A percentile compares a stretch with the other conserved stretches of the same genome.
These are phyloP conservation scores for Aureobasidium leucospermi DNA, from an alignment of 2,329 filamentous ascomycete genomes.

Conservation along the genomic window DNA sequence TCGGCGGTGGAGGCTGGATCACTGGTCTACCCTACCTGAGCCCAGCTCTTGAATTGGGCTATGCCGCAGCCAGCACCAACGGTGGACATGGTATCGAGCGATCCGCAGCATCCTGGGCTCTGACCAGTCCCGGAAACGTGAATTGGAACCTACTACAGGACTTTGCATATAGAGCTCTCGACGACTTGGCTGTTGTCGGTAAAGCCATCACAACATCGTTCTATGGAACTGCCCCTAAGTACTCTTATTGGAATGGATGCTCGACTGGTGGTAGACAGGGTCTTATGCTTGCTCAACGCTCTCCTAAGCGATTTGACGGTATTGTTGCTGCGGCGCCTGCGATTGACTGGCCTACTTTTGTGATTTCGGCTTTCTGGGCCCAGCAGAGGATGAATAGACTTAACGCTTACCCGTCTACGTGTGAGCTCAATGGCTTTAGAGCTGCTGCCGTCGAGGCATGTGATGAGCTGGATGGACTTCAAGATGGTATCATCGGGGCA, in stretches of 20 bases:
- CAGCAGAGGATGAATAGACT: constrained; percentile 19
- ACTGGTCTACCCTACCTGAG: constrained; percentile 17
- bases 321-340: constrained; percentile 35
- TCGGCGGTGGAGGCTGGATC: constrained; percentile 33
- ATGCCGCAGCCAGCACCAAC: constrained; percentile 23
- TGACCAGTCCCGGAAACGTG: constrained; percentile 26
- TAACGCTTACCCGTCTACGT: constrained; percentile 19
- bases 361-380: constrained; percentile 21
- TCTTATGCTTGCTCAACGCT: constrained; percentile 31
- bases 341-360: constrained; percentile 30
- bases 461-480: constrained; percentile 31
- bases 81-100: constrained; percentile 18
- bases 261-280: constrained; percentile 34
- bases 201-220: constrained; percentile 24
- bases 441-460: constrained; percentile 29
- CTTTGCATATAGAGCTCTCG: constrained; percentile 27
- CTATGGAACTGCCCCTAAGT: constrained; percentile 27
- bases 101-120: constrained; percentile 18
- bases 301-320: constrained; percentile 32
- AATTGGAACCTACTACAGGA: constrained; percentile 28
- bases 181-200: constrained; percentile 30
- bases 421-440: constrained; percentile 31
- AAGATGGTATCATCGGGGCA: constrained; percentile 29
- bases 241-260: constrained; percentile 34
- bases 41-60: constrained; percentile 21